A percentile compares a stretch with the other conserved stretches of the same genome.
Evolutionary conservation across 306 rosid genomes (phyloP).

Genomic region (Begonia loranthoides): DNA sequence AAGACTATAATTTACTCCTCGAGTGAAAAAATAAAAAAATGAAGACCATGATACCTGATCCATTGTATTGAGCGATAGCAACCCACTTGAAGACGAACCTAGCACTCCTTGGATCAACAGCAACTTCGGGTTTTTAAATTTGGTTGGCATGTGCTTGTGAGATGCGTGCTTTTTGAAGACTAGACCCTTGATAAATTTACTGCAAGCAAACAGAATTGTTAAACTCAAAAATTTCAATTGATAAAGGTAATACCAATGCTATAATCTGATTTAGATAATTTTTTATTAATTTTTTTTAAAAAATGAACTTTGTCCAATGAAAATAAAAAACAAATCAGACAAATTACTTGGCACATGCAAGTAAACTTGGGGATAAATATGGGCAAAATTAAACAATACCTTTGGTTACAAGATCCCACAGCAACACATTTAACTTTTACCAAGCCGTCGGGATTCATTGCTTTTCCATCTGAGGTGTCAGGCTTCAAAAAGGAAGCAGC

Average conservation of each 20-base stretch:
- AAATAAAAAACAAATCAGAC: no score
- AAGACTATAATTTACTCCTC: conserved; percentile 15
- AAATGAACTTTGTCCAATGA: no score
- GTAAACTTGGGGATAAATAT: no score
- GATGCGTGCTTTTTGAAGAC: conserved; percentile 94
- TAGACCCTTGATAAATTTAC: conserved; percentile 71
- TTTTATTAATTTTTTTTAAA: no score
- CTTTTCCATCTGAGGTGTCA: conserved; percentile 37
- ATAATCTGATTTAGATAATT: no score
- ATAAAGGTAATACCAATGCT: no score
- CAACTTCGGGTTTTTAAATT: conserved; percentile 68
- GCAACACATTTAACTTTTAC: conserved; percentile 96
- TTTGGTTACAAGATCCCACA: conserved; percentile 61
- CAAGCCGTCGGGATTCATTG: conserved; percentile 62
- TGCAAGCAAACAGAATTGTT: conserved; percentile 15
- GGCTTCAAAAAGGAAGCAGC: conserved; percentile 87
- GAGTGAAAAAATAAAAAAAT: conserved; percentile 7
- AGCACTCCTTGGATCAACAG: conserved; percentile 65
- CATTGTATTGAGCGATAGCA: conserved; percentile 83
- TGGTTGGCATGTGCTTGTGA: conserved; percentile 93
- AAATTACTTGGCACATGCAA: no score
- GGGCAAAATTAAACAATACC: conserved; percentile 26
- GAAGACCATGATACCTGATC: conserved; percentile 48
- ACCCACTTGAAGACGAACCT: conserved; percentile 65
- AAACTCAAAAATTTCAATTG: no score